phyloP scores from a whole-genome alignment of 495 filamentous ascomycete species.

The Talaromyces wortmannii region DNA sequence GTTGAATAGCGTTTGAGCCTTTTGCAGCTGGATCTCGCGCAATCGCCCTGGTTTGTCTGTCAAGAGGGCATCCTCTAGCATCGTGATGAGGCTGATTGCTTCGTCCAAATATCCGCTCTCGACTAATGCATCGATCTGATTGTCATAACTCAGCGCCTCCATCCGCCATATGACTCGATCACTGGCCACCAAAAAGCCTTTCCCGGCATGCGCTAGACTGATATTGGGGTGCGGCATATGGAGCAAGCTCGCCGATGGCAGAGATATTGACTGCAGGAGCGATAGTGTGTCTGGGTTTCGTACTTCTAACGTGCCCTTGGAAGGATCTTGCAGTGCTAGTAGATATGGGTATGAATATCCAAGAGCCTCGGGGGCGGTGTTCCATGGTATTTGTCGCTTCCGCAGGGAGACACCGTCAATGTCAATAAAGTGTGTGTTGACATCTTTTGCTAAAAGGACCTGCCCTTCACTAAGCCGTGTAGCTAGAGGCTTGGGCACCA shows the following conservation, averaged over 20 bases:
- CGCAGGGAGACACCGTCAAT: slow-evolving; percentile 74
- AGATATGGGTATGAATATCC: slow-evolving; percentile 97
- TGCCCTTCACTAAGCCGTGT: slow-evolving; percentile 76
- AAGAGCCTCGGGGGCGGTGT: slow-evolving; percentile 76
- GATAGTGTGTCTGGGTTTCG: slow-evolving; percentile 88
- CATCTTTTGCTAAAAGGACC: slow-evolving; percentile 86
- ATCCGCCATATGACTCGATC: slow-evolving; percentile 92
- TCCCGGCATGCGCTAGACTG: slow-evolving; percentile 87
- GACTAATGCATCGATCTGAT: slow-evolving; percentile 81
- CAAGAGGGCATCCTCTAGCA: slow-evolving; percentile 89
- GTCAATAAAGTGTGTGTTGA: slow-evolving; percentile 90
- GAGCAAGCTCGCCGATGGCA: slow-evolving; percentile 72
- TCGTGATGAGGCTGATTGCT: slow-evolving; percentile 77
- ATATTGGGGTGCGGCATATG: slow-evolving; percentile 94
- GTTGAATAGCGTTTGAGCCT: slow-evolving; percentile 79
- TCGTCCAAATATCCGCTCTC: slow-evolving; percentile 76
- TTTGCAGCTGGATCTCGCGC: slow-evolving; percentile 79
- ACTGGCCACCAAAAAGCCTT: slow-evolving; percentile 85
- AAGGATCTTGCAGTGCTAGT: slow-evolving; percentile 72
- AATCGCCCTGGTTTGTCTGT: slow-evolving; percentile 74
- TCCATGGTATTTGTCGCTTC: slow-evolving; percentile 86
- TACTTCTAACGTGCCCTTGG: slow-evolving; percentile 83
- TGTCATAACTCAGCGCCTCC: slow-evolving; percentile 87
- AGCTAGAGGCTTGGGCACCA: slow-evolving; percentile 82
- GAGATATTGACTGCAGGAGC: slow-evolving; percentile 73